Base-by-base conservation (phyloP, 192 early-diverging fungal species). In the Coemansia interrupta region DNA sequence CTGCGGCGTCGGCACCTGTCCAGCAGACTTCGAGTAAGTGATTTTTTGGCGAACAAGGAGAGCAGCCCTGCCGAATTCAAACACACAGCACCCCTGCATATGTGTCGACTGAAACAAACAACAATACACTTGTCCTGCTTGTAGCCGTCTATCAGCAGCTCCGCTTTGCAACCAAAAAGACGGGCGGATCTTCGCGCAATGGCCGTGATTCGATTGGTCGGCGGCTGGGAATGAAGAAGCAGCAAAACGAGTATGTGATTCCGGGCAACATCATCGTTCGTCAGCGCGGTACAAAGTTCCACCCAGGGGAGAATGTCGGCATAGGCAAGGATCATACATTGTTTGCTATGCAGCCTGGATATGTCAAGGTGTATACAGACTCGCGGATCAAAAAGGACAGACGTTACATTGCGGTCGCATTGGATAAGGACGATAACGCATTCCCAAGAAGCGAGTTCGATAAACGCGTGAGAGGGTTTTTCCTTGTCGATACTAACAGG, bases 311-410 rank as follows among this genome's bases (percentile, higher is more conserved):
- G 60, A 84, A 92, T 60, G 90, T 89, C 60, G 84, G 82, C 13
- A 84, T 88, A 50, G 90, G 90, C 57, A 86, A 86, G 60, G 90
- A 92, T 70, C 87, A 87, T 69, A 92, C 90, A 15, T 61, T 90
- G 41, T 90, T 68, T 68, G 90, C 90, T 14, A 55, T 85, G 28
- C 76, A 84, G 41, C 83, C 86, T 0, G 90, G 90, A 12, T 89
- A 77, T 47, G 87, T 92, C n/a, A 83, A 80, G 58, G 86, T 90
- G 38, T 92, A 92, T 55, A 80, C 73, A 30, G 83, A 90, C 50
- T 82, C 83, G 46, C 76, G 80, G 53, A 86, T 70, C 59, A 70
- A 73, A 28, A 54, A 87, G 58, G 82, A 79, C 44, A 79, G 85
- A 38, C 81, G 86, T 24, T 84, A 76, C 70, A 82, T 91, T 61